Evolutionary conservation across 352 stramenopile genomes (phyloP), one percentile per base, ranked within the genome.

Genomic region (Pythium sp.): DNA sequence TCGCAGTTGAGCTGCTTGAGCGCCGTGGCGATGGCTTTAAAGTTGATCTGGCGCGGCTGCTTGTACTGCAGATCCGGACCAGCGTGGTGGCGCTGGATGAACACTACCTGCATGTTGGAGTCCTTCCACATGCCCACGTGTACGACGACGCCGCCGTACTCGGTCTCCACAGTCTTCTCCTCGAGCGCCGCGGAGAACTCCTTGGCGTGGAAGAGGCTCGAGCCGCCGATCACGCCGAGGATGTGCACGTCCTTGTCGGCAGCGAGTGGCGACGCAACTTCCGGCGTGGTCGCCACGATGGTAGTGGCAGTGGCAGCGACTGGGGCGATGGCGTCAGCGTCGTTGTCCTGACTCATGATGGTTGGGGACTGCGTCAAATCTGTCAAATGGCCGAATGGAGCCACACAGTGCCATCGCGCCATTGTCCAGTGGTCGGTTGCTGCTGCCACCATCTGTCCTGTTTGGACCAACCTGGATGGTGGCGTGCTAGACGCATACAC

Each of bases 41-140:
- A 97, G 84, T 97, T 97, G 72, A 97, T 94, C 64, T 91, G 67
- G 32, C 84, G 83, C 51, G 90, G 90, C 72, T 95, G 90, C 58
- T 81, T 86, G 80, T 97, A 97, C 64, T 82, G 62, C 15, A 74
- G 70, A 54, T 91, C 83, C 12, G 82, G 75, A 43, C 92, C 82
- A 0, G 86, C 82, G 68, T 94, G 85, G 68, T 97, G 90, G 63
- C 90, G 86, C 78, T 97, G 90, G 28, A 95, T 73, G 70, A 95
- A 95, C 63, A 95, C 86, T 55, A 97, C 75, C 64, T 88, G 72
- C 20, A 93, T 69, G 32, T 77, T 47, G 26, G 71, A 73, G 24
- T 56, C 57, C 28, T 68, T 71, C 87, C 87, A 94, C 26, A 47
- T 26, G 34, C 85, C 87, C 47, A 89, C 73, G 65, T 91, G 72